A percentile compares a stretch with the other conserved stretches of the same genome.
These are phyloP conservation scores for Dianthus caryophyllus DNA, from an alignment of 148 eudicot species.

Conservation along the genomic window DNA sequence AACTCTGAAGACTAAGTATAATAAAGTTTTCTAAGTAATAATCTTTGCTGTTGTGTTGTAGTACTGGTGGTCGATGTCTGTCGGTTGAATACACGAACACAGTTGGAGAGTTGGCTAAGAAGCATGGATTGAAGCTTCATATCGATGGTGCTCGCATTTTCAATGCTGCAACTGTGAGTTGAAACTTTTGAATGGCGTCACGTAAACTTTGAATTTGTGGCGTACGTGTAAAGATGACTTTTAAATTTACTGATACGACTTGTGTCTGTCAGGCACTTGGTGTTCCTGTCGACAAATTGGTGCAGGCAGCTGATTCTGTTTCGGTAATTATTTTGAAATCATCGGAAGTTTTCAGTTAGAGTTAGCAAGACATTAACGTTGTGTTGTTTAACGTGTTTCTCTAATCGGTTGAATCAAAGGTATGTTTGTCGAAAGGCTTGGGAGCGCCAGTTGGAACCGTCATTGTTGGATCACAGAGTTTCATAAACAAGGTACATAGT, in stretches of 20 bases:
- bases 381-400: slow-evolving; percentile 3
- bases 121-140: slow-evolving; percentile 87
- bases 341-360: too few species aligned
- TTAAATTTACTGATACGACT: background rate
- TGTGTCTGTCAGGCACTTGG: slow-evolving; percentile 67
- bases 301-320: slow-evolving; percentile 92
- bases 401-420: slow-evolving; percentile 32
- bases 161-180: slow-evolving; percentile 79
- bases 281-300: slow-evolving; percentile 78
- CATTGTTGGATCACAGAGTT: slow-evolving; percentile 76
- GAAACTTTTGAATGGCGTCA: background rate
- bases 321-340: slow-evolving; percentile 52
- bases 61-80: slow-evolving; percentile 88
- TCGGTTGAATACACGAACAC: slow-evolving; percentile 69
- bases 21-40: too few species aligned
- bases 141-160: slow-evolving; percentile 97
- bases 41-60: slow-evolving; percentile 31
- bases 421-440: slow-evolving; percentile 96
- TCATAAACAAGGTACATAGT: slow-evolving; percentile 63
- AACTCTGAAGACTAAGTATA: too few species aligned
- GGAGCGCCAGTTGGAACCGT: slow-evolving; percentile 95
- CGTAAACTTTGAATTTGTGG: background rate
- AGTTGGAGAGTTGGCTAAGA: slow-evolving; percentile 84
- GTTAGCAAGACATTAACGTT: background rate
- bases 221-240: background rate